Conservation (phyloP, 139 green algal genomes). For the Microglena sp. region DNA sequence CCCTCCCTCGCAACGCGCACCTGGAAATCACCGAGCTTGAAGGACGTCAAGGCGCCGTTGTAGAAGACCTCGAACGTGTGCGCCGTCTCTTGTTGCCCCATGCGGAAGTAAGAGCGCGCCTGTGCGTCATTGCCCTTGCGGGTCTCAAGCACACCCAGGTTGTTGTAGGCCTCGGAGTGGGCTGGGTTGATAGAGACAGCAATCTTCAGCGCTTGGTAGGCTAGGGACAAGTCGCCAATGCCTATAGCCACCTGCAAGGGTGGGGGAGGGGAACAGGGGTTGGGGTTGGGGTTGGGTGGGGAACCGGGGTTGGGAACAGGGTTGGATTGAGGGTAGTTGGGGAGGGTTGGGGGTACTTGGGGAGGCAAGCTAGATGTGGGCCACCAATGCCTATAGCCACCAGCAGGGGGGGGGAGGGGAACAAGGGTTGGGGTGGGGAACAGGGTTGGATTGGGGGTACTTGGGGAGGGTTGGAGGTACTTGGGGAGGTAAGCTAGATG, state of each 20-base stretch:
- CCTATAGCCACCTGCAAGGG: constrained; percentile 45
- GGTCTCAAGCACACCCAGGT: constrained; percentile 67
- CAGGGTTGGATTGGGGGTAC: too few relatives aligned
- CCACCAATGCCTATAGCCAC: too few relatives aligned
- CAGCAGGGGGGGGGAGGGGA: too few relatives aligned
- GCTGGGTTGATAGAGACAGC: constrained; percentile 51
- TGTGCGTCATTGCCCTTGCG: constrained; percentile 43
- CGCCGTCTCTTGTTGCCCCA: constrained; percentile 19
- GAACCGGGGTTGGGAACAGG: too few relatives aligned
- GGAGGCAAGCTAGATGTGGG: too few relatives aligned
- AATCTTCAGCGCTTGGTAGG: constrained; percentile 55
- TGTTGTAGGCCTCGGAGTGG: constrained; percentile 67
- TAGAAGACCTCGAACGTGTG: constrained; percentile 61
- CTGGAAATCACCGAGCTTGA: constrained; percentile 55
- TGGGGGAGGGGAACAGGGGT: too few relatives aligned
- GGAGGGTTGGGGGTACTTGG: too few relatives aligned
- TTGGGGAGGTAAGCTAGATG: too few relatives aligned
- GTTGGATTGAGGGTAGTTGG: too few relatives aligned
- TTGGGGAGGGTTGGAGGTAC: too few relatives aligned
- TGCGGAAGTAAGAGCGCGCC: constrained; percentile 16
- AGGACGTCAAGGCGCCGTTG: constrained; percentile 61
- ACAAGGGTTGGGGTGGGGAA: too few relatives aligned
- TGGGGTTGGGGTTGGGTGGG: too few relatives aligned
- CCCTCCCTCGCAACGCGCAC: constrained; percentile 35
- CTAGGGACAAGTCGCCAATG: constrained; percentile 64